phyloP scores from a whole-genome alignment of 805 yeast genomes.

The Nadsonia fulvescens region DNA sequence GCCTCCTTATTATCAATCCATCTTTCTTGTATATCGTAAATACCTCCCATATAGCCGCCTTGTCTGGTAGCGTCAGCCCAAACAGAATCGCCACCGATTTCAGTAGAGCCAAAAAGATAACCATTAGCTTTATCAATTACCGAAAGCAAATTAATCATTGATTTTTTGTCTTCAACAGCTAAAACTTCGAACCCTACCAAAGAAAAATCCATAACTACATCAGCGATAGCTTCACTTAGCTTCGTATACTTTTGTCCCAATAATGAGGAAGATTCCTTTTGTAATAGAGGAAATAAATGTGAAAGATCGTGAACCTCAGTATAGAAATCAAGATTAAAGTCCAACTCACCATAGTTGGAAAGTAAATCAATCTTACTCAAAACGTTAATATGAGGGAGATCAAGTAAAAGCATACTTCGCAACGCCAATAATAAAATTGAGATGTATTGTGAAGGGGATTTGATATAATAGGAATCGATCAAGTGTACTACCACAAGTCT shows the following conservation, averaged over 20 bases:
- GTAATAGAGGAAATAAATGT: conserved; percentile 47
- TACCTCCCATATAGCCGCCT: conserved; percentile 33
- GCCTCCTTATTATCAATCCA: conserved; percentile 77
- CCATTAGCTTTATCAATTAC: conserved; percentile 85
- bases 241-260: conserved; percentile 43
- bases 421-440: conserved; percentile 65
- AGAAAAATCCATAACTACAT: conserved; percentile 71
- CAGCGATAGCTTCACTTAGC: conserved; percentile 62
- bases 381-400: conserved; percentile 84
- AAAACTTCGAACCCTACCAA: conserved; percentile 78
- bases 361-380: conserved; percentile 79
- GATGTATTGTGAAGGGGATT: conserved; percentile 77
- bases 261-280: conserved; percentile 51
- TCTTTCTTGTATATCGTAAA: conserved; percentile 74
- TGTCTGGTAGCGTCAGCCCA: conserved; percentile 92
- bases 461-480: conserved; percentile 65
- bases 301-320: conserved; percentile 80
- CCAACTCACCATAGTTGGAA: conserved; percentile 52
- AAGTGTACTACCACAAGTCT: conserved; percentile 60
- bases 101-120: conserved; percentile 80
- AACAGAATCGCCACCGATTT: conserved; percentile 88
- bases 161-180: conserved; percentile 76
- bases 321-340: conserved; percentile 70
- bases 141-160: conserved; percentile 70
- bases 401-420: conserved; percentile 83